Evolutionary conservation across 2,329 filamentous ascomycete species (phyloP).

Genomic region (Huntiella omanensis): DNA sequence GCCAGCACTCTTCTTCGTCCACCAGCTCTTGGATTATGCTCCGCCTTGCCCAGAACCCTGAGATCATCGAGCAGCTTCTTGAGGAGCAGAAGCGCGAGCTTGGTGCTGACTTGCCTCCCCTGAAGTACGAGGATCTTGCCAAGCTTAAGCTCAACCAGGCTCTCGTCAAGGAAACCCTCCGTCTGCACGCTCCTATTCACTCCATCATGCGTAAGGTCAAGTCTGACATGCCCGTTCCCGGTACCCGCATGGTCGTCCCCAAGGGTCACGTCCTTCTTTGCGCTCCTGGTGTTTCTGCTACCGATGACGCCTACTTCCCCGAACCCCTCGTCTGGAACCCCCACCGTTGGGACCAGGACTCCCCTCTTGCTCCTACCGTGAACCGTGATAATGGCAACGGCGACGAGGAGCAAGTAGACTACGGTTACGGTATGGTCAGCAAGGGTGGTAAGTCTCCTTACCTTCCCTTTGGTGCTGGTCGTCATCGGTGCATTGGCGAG

Average conservation of each 20-base stretch:
- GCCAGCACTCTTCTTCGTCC: slow-evolving; percentile 74
- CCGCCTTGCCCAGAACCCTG: slow-evolving; percentile 56
- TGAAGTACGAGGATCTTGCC: slow-evolving; percentile 60
- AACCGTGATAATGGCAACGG: slow-evolving; percentile 29
- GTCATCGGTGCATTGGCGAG: slow-evolving; percentile 90
- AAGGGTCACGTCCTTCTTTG: slow-evolving; percentile 65
- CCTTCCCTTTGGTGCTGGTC: slow-evolving; percentile 79
- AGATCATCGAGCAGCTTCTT: slow-evolving; percentile 65
- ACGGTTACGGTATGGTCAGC: slow-evolving; percentile 81
- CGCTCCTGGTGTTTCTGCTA: slow-evolving; percentile 64
- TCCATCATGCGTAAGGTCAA: slow-evolving; percentile 89
- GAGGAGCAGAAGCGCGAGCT: slow-evolving; percentile 60
- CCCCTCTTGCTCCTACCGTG: slow-evolving; percentile 32
- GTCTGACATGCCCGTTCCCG: slow-evolving; percentile 64
- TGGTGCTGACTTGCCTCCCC: slow-evolving; percentile 53
- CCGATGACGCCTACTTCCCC: slow-evolving; percentile 58
- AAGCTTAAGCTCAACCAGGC: slow-evolving; percentile 67
- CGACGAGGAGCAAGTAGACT: slow-evolving; percentile 67
- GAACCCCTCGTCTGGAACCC: slow-evolving; percentile 73
- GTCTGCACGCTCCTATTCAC: slow-evolving; percentile 83
- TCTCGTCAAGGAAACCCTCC: slow-evolving; percentile 80
- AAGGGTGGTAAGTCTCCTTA: slow-evolving; percentile 84
- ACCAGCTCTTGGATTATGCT: slow-evolving; percentile 74
- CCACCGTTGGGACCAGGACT: slow-evolving; percentile 65
- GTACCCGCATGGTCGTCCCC: slow-evolving; percentile 68